Percentiles rank a stretch among this genome's conserved stretches.
Conservation (phyloP, 1,139 yeast genomes). For the Yarrowia galli region DNA sequence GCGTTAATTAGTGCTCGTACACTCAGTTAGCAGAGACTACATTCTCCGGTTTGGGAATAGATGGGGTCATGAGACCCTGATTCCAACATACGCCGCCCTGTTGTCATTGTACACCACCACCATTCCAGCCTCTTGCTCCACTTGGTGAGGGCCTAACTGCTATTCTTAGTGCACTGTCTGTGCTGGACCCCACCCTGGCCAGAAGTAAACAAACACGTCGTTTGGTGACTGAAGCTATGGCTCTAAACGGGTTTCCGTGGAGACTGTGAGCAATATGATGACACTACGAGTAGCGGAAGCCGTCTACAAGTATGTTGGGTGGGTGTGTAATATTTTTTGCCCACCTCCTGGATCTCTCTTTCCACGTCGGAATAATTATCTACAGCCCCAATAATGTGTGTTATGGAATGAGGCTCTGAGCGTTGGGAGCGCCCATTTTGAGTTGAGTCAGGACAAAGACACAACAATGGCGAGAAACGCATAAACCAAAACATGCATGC, state of each 20-base stretch:
- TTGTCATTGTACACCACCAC: not conserved
- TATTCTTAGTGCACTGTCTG: not conserved
- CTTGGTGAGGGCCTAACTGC: not conserved
- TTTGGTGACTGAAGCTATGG: too few species aligned
- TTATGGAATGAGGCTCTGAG: conserved; percentile 1
- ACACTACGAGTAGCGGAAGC: too few species aligned
- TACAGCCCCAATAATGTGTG: not conserved
- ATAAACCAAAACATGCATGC: not conserved
- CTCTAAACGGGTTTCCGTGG: too few species aligned
- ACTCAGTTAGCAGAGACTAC: not conserved
- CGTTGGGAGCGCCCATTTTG: conserved; percentile 4
- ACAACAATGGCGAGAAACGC: not conserved
- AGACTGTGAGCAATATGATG: too few species aligned
- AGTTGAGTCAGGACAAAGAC: not conserved
- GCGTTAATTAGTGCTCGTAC: not conserved
- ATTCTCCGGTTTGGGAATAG: not conserved
- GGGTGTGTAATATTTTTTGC: too few species aligned
- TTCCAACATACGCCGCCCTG: not conserved
- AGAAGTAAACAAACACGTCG: not conserved
- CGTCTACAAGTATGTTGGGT: too few species aligned
- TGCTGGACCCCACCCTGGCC: conserved; percentile 4
- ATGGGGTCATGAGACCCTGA: not conserved
- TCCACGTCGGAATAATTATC: not conserved
- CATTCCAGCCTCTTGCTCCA: not conserved
- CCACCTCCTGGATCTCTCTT: not conserved